phyloP scores from a whole-genome alignment of 2,329 filamentous ascomycete genomes.

The Aspergillus texensis region DNA sequence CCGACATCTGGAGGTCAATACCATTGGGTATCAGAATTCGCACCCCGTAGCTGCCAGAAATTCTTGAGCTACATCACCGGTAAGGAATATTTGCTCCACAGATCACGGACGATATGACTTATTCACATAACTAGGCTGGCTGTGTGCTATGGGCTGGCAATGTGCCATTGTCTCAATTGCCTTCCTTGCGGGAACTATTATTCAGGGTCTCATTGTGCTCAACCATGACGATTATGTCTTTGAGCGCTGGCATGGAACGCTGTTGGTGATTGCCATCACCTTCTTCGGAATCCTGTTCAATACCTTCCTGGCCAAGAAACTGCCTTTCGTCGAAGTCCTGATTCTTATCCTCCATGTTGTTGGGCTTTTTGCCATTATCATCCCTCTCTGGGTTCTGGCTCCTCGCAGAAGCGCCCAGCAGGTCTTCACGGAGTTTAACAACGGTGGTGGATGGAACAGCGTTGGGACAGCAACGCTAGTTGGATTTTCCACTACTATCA shows the following conservation, averaged over 20 bases:
- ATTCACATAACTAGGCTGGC: conserved; percentile 38
- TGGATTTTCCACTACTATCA: conserved; percentile 44
- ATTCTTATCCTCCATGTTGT: conserved; percentile 47
- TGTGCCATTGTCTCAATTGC: conserved; percentile 47
- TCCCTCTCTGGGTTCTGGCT: conserved; percentile 46
- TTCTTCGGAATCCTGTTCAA: conserved; percentile 46
- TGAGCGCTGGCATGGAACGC: conserved; percentile 48
- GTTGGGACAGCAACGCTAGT: conserved; percentile 43
- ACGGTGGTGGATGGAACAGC: conserved; percentile 45
- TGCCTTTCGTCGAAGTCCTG: conserved; percentile 43
- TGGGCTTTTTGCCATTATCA: conserved; percentile 47
- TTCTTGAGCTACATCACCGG: conserved; percentile 51
- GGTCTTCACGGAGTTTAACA: conserved; percentile 46
- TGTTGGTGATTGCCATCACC: conserved; percentile 46
- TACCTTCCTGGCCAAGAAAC: conserved; percentile 42
- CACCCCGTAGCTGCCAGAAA: conserved; percentile 44
- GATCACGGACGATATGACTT: not conserved
- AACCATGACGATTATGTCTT: conserved; percentile 46
- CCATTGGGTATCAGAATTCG: conserved; percentile 49
- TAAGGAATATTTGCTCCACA: conserved; percentile 14
- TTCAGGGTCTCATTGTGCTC: conserved; percentile 50
- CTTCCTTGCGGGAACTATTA: conserved; percentile 48
- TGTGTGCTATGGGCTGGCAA: conserved; percentile 50
- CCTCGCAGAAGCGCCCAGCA: conserved; percentile 40
- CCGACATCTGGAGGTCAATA: conserved; percentile 46